These are phyloP conservation scores for Coniochaeta sp. DNA, from an alignment of 2,329 filamentous ascomycete genomes.

Conservation along the genomic window DNA sequence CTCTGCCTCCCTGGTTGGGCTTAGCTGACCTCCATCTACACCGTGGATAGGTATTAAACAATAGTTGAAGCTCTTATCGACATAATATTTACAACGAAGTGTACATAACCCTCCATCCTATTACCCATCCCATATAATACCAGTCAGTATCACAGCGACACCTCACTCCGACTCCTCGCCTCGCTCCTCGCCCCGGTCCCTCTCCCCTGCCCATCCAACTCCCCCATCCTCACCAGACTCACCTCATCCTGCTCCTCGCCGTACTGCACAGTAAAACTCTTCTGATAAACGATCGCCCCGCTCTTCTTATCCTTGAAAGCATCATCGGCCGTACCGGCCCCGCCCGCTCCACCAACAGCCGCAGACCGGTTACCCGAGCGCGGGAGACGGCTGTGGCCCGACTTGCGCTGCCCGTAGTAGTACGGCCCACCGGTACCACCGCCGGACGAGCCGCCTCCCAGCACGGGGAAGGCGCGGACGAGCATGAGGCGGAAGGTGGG, in stretches of 20 bases:
- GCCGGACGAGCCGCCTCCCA: conserved; percentile 8
- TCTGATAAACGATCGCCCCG: conserved; percentile 10
- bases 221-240: conserved; percentile 12
- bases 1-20: too few relatives aligned
- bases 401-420: background rate
- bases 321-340: background rate
- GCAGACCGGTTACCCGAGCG: background rate
- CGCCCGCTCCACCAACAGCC: background rate
- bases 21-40: too few relatives aligned
- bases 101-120: too few relatives aligned
- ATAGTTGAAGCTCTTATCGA: too few relatives aligned
- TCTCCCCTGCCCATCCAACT: conserved; percentile 9
- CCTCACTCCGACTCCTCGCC: background rate
- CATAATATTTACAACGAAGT: too few relatives aligned
- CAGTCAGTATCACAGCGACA: too few relatives aligned
- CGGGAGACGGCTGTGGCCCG: background rate
- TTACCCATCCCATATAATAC: too few relatives aligned
- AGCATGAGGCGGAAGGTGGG: conserved; percentile 19
- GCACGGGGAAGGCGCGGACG: conserved; percentile 17
- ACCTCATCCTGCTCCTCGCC: conserved; percentile 11
- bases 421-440: background rate
- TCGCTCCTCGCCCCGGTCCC: background rate
- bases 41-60: too few relatives aligned
- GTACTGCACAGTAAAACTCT: conserved; percentile 11
- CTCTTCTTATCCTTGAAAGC: too few relatives aligned